Evolutionary conservation across 2,329 filamentous ascomycete genomes (phyloP), one percentile per base, ranked within the genome.

Genomic region (Neophaeococcomyces aloes): DNA sequence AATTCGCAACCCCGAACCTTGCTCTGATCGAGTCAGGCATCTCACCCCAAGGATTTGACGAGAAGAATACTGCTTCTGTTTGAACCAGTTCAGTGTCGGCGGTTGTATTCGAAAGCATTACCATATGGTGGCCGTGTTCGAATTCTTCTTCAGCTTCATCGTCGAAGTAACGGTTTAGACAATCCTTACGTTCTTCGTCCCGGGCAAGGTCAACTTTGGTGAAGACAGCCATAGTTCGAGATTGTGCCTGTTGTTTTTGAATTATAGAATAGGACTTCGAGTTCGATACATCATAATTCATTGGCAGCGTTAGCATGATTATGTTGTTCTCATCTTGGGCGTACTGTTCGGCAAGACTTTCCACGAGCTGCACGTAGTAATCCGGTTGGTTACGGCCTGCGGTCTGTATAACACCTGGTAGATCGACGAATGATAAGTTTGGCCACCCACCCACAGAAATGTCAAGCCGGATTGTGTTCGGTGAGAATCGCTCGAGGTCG

Each of bases 121-220:
- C 41, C 23, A 38, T 38, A 19, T 44, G 41, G 7, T 37, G 34
- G 3, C 41, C 41, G 19, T 37, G 17, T 13, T 38, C 15, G 15
- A 44, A 44, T 31, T 38, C 41, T 25, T 37, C 33, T 19, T 25
- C 25, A 19, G 10, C 32, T 14, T 74, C 72, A 2, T 74, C 57
- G 0, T 78, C 76, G 0, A 68, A 65, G 3, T 94, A 68, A 44
- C 87, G 80, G 0, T 72, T 65, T 0, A 75, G 57, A 73, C 83
- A 85, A 44, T 80, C 77, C 0, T 68, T 64, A 1, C 75, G 65
- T 1, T 71, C 67, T 0, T 70, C 70, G 0, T 63, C 58, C 0
- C 77, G 72, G 0, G 87, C 63, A 0, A 83, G 72, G 49, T 94
- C 88, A 0, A 87, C 86, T 56, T 94, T 94, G 0, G 87, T 94